Conservation (phyloP, 306 rosid species). For the Mimosa pudica region DNA sequence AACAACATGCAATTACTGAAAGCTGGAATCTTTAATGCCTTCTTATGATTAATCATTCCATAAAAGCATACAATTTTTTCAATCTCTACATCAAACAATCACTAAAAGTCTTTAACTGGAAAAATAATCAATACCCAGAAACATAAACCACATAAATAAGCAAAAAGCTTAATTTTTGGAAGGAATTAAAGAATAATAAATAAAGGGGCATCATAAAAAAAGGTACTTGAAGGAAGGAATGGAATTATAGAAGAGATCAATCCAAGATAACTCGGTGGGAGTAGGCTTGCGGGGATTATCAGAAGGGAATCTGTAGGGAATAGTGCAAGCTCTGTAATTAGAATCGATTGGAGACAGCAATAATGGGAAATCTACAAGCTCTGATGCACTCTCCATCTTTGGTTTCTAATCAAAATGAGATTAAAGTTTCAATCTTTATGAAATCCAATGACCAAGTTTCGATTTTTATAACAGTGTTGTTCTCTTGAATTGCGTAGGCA, state of each 20-base stretch:
- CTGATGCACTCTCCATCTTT: conserved; percentile 59
- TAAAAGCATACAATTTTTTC: not conserved
- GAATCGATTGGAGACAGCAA: conserved; percentile 63
- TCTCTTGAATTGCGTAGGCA: too few species aligned
- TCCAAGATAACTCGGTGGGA: conserved; percentile 78
- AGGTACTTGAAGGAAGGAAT: conserved; percentile 80
- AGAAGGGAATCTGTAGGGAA: conserved; percentile 83
- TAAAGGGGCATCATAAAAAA: not conserved
- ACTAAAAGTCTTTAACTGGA: not conserved
- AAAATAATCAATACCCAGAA: not conserved
- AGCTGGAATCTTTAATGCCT: not conserved
- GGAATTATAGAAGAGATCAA: conserved; percentile 67
- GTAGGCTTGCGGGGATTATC: conserved; percentile 75
- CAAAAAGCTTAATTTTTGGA: not conserved
- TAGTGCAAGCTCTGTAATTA: conserved; percentile 71
- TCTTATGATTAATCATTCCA: conserved; percentile 10
- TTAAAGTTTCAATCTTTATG: not conserved
- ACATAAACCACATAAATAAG: not conserved
- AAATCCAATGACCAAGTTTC: not conserved
- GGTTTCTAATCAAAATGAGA: not conserved
- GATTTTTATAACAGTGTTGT: too few species aligned
- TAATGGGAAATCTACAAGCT: conserved; percentile 70
- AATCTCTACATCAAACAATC: conserved; percentile 10
- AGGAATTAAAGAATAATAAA: not conserved
- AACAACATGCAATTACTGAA: not conserved